phyloP scores from a whole-genome alignment of 192 early-diverging fungal genomes.

The Lobosporangium transversale region DNA sequence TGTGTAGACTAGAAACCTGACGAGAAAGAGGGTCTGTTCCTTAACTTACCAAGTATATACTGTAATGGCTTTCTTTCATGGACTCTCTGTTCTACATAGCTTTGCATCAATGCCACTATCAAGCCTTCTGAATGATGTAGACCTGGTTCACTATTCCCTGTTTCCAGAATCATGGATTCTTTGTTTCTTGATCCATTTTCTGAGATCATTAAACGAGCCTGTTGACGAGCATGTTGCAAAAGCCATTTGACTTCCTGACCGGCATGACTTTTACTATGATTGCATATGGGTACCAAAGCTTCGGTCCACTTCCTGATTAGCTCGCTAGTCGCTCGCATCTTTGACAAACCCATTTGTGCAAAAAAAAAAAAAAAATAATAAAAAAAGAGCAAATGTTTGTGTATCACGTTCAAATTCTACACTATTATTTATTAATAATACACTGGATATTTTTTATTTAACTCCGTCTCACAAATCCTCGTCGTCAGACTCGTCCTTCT shows the following conservation, averaged over 20 bases:
- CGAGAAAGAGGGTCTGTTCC: not conserved
- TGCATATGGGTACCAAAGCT: slow-evolving; percentile 46
- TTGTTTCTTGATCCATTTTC: not conserved
- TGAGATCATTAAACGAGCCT: not conserved
- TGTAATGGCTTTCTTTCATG: slow-evolving; percentile 85
- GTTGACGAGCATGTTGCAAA: slow-evolving; percentile 32
- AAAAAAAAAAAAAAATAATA: not conserved
- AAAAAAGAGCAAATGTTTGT: too few relatives aligned
- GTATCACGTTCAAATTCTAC: too few relatives aligned
- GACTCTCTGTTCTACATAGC: slow-evolving; percentile 64
- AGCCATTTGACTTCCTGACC: slow-evolving; percentile 57
- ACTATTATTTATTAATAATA: too few relatives aligned
- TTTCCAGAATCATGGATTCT: too few relatives aligned
- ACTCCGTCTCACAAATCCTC: too few relatives aligned
- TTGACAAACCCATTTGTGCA: not conserved
- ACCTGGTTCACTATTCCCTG: too few relatives aligned
- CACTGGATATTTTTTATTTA: not conserved
- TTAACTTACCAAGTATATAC: slow-evolving; percentile 77
- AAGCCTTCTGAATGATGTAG: too few relatives aligned
- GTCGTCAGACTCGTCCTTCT: slow-evolving; percentile 45
- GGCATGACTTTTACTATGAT: slow-evolving; percentile 48
- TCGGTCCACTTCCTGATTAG: slow-evolving; percentile 39
- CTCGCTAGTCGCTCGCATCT: slow-evolving; percentile 6
- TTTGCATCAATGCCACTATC: slow-evolving; percentile 48
- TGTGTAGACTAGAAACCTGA: not conserved